Evolutionary conservation across 2,329 filamentous ascomycete species (phyloP).

Genomic region (Claviceps citrina): DNA sequence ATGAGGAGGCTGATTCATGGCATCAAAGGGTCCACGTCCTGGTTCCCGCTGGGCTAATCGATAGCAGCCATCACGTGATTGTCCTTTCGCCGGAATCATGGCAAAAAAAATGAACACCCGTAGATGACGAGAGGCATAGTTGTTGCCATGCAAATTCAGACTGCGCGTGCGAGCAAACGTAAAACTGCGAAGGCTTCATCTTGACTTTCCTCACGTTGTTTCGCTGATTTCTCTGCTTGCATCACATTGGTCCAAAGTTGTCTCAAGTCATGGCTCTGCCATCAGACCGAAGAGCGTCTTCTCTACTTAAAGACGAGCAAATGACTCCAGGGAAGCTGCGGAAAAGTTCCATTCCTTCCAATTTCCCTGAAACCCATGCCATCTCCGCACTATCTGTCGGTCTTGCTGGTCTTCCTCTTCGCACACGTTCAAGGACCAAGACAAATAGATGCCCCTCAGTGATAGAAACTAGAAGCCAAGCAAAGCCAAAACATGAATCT

Average conservation of each 20-base stretch:
- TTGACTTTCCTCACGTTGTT: background rate
- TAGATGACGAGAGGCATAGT: too few relatives aligned
- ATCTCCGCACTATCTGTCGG: background rate
- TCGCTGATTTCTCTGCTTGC: background rate
- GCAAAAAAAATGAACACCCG: too few relatives aligned
- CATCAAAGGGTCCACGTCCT: too few relatives aligned
- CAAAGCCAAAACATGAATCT: constrained; percentile 5
- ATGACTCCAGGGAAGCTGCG: background rate
- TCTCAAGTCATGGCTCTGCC: background rate
- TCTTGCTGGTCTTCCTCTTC: background rate
- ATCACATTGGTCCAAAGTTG: too few relatives aligned
- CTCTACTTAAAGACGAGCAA: background rate
- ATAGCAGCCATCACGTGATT: constrained; percentile 3
- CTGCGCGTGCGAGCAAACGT: too few relatives aligned
- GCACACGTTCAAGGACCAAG: background rate
- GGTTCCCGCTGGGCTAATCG: background rate
- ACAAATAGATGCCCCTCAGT: background rate
- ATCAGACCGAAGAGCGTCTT: background rate
- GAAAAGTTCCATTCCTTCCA: background rate
- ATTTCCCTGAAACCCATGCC: background rate
- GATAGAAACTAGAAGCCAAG: background rate
- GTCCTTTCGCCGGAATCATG: too few relatives aligned
- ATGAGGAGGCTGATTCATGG: too few relatives aligned
- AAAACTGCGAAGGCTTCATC: too few relatives aligned
- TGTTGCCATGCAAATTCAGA: too few relatives aligned